Evolutionary conservation across 371 early-diverging fungal genomes (phyloP).

Genomic region (Sporodiniella umbellata): DNA sequence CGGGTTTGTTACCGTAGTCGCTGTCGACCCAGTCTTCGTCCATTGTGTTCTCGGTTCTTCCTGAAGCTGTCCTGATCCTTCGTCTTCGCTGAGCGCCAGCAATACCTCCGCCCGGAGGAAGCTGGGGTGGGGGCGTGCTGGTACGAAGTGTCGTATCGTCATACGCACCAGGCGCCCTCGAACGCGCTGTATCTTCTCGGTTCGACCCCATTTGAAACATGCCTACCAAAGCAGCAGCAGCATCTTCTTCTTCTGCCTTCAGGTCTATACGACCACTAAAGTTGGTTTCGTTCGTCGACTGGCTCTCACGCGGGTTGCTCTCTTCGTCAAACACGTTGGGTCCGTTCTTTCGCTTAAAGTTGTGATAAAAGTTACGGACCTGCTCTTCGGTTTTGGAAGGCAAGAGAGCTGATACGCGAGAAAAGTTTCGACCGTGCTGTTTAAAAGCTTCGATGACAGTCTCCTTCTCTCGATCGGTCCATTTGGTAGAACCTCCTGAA

Average conservation of each 20-base stretch:
- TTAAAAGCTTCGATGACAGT: conserved; percentile 74
- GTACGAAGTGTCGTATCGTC: not conserved
- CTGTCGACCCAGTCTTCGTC: conserved; percentile 29
- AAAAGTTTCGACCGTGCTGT: conserved; percentile 72
- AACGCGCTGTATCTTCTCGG: conserved; percentile 13
- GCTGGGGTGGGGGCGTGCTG: not conserved
- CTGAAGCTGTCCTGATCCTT: conserved; percentile 24
- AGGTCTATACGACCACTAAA: conserved; percentile 28
- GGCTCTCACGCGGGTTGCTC: conserved; percentile 1
- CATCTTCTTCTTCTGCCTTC: conserved; percentile 55
- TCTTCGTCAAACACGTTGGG: conserved; percentile 62
- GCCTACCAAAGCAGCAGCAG: conserved; percentile 47
- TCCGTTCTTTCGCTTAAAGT: conserved; percentile 67
- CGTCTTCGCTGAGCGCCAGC: conserved; percentile 11
- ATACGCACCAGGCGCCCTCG: conserved; percentile 12
- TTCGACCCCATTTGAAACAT: conserved; percentile 45
- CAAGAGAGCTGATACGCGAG: conserved; percentile 63
- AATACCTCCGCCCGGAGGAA: not conserved
- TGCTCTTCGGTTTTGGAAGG: conserved; percentile 80
- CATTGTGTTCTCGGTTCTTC: conserved; percentile 14
- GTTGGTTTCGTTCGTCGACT: not conserved
- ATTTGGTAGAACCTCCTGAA: conserved; percentile 48
- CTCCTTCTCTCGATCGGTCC: conserved; percentile 75
- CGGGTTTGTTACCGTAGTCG: conserved; percentile 8
- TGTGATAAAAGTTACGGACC: conserved; percentile 78